These are phyloP conservation scores for Citrus medica DNA, from an alignment of 345 rosid genomes.

Conservation along the genomic window DNA sequence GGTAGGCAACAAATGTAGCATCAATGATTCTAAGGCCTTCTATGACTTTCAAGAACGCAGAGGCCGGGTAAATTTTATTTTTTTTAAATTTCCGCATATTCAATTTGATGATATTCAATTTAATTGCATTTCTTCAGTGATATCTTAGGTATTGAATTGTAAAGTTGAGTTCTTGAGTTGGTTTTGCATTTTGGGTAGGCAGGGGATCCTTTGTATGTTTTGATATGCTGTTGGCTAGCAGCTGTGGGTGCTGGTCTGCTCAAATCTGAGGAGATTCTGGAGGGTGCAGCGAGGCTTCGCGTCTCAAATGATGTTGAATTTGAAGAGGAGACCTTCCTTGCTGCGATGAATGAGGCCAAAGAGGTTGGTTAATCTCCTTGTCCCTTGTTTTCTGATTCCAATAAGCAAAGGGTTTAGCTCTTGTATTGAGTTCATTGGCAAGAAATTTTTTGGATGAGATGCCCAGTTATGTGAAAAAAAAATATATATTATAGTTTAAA, in stretches of 20 bases:
- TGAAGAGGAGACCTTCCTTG: slow-evolving; percentile 84
- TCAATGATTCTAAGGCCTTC: slow-evolving; percentile 81
- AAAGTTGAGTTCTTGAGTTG: slow-evolving; percentile 10
- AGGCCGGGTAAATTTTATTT: slow-evolving; percentile 47
- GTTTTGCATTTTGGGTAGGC: slow-evolving; percentile 45
- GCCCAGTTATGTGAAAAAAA: not conserved
- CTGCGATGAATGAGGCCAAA: slow-evolving; percentile 77
- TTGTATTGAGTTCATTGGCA: not conserved
- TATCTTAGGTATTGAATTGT: not conserved
- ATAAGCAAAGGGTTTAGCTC: not conserved
- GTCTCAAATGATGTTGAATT: slow-evolving; percentile 83
- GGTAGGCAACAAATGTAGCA: slow-evolving; percentile 75
- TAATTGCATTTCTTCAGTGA: not conserved
- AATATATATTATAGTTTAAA: not conserved
- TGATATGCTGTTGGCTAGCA: slow-evolving; percentile 89
- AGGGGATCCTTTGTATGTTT: slow-evolving; percentile 92
- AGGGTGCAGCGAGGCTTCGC: slow-evolving; percentile 76
- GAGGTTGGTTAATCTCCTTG: slow-evolving; percentile 46
- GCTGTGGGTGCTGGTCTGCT: slow-evolving; percentile 96
- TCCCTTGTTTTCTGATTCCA: not conserved
- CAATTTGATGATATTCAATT: not conserved
- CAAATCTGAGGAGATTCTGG: slow-evolving; percentile 89
- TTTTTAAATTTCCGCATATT: no score
- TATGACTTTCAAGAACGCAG: slow-evolving; percentile 79
- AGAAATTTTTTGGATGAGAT: not conserved